Evolutionary conservation across 106 monocot genomes (phyloP), one percentile per base, ranked within the genome.

Genomic region (Alisma plantagoaquatica): DNA sequence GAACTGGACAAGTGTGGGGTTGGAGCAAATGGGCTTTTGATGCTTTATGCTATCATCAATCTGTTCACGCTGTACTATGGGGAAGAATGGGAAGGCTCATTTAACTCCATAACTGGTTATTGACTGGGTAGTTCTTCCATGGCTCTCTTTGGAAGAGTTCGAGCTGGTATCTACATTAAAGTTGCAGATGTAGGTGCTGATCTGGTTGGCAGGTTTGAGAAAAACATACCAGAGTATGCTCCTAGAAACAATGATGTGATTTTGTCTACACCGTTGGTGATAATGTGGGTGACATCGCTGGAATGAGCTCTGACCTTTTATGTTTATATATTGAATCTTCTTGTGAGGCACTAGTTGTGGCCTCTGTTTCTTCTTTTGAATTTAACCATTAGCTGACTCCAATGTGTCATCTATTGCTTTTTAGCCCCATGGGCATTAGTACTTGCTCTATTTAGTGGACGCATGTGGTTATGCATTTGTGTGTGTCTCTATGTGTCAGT

Each of bases 261-360:
- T n/a, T n/a, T 24, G 68, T 60, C 10, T 58, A 68, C 46, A 68
- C 59, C 35, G 68, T 68, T 10, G 68, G 68, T 1, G 68, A 68
- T 18, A 68, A 68, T 23, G 68, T 68, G 16, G 60, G 68, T 8
- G 68, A 68, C 35, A 60, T 68, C 11, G 69, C 61, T 24, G 69
- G 69, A 21, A 61, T 69, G 60, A 53, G 69, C 4, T 51, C 69
- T 23, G 69, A 69, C 18, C 26, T 69, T 23, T 69, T 69, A 10
- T 59, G 69, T 10, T 69, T 61, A 5, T 69, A 69, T 30, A 59
- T 51, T 2, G 58, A 59, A 43, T 27, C 68, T 3, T 59, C 68
- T 16, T 68, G 68, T 29, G 68, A 57, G 1, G 59, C 68, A 4
- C 27, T 68, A 23, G 29, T 68, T 41, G 50, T 68, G 11, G 68